These are phyloP conservation scores for Zostera marina DNA, from an alignment of 116 monocot species.

Conservation along the genomic window DNA sequence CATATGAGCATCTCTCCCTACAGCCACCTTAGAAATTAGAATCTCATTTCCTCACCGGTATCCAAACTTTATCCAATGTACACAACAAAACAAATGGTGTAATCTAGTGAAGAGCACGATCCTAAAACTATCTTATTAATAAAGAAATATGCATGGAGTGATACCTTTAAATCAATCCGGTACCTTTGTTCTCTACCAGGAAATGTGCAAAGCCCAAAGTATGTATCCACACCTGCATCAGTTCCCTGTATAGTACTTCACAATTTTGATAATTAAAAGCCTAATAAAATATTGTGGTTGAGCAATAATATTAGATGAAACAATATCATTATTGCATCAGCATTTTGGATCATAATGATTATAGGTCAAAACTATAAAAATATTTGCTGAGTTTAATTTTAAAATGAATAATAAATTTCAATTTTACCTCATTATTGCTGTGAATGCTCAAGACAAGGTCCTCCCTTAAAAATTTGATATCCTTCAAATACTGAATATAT, in stretches of 20 bases:
- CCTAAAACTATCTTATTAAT: background rate
- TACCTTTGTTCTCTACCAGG: constrained; percentile 58
- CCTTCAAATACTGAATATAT: constrained; percentile 76
- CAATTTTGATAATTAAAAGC: background rate
- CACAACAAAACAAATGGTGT: too few relatives aligned
- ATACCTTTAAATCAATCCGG: constrained; percentile 87
- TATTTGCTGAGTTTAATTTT: too few relatives aligned
- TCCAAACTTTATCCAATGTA: too few relatives aligned
- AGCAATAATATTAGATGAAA: background rate
- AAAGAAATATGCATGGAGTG: background rate
- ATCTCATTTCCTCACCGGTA: too few relatives aligned
- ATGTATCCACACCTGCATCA: constrained; percentile 92
- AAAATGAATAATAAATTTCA: background rate
- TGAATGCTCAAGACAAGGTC: constrained; percentile 79
- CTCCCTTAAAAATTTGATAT: constrained; percentile 79
- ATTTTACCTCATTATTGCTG: constrained; percentile 55
- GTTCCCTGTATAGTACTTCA: constrained; percentile 34
- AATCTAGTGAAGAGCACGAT: too few relatives aligned
- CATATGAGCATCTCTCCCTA: too few relatives aligned
- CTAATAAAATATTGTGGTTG: background rate
- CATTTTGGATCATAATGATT: background rate
- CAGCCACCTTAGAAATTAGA: too few relatives aligned
- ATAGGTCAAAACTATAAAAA: too few relatives aligned
- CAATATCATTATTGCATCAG: background rate
- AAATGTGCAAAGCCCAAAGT: constrained; percentile 92